Conservation (phyloP, 164 flowering plant species). For the Platanus orientalis region DNA sequence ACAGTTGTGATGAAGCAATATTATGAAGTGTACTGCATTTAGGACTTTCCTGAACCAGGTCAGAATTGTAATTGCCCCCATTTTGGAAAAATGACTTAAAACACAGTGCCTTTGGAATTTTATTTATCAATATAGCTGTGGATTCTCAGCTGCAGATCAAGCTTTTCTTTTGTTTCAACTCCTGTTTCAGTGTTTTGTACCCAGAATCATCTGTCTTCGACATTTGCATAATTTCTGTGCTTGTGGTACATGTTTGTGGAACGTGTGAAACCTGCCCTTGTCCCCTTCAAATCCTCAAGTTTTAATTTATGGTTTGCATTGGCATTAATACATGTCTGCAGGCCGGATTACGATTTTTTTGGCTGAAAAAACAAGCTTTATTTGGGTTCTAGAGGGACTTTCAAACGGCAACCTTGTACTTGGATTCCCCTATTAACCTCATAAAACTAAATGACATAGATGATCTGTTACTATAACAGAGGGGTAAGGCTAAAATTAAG, state of each 20-base stretch:
- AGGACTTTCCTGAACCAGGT: neutral
- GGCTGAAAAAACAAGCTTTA: too few relatives aligned
- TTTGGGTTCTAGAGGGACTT: too few relatives aligned
- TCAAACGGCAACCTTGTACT: too few relatives aligned
- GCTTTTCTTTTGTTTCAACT: neutral
- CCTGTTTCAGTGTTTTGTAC: neutral
- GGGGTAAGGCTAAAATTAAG: too few relatives aligned
- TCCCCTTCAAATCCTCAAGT: neutral
- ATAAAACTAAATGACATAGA: too few relatives aligned
- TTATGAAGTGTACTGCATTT: neutral
- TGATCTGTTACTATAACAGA: too few relatives aligned
- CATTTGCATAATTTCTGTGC: too few relatives aligned
- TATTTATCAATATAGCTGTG: neutral
- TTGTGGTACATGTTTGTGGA: neutral
- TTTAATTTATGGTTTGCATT: too few relatives aligned
- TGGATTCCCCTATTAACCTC: too few relatives aligned
- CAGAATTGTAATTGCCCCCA: neutral
- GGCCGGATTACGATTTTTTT: too few relatives aligned
- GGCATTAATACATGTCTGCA: too few relatives aligned
- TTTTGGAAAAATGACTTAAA: neutral
- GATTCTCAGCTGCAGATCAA: neutral
- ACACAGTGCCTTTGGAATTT: neutral
- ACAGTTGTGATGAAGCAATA: neutral
- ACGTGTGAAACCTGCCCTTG: neutral
- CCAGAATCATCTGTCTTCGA: neutral